phyloP scores from a whole-genome alignment of 2,329 filamentous ascomycete genomes.

The Cladorrhinum sp. region DNA sequence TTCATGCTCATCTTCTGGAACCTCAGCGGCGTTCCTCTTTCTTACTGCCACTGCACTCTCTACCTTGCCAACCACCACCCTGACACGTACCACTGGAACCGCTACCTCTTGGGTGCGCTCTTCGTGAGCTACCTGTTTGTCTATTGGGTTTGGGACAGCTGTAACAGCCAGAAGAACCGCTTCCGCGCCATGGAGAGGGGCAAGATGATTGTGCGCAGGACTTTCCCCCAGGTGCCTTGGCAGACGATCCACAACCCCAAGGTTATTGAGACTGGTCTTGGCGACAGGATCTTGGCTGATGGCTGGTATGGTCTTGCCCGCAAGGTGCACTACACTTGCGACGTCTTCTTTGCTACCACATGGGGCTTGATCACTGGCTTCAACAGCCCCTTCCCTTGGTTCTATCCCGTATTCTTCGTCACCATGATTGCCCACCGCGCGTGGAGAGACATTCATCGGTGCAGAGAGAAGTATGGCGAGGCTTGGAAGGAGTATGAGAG shows the following conservation, averaged over 20 bases:
- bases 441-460: constrained; percentile 70
- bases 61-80: constrained; percentile 75
- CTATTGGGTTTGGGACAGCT: constrained; percentile 83
- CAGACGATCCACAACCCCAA: constrained; percentile 70
- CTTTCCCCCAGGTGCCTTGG: constrained; percentile 80
- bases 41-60: constrained; percentile 80
- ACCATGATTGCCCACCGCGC: constrained; percentile 79
- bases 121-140: constrained; percentile 67
- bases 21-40: constrained; percentile 74
- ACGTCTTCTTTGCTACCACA: constrained; percentile 70
- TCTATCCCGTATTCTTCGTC: constrained; percentile 79
- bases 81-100: constrained; percentile 65
- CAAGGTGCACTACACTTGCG: constrained; percentile 79
- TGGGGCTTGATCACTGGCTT: constrained; percentile 85
- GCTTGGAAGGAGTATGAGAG: constrained; percentile 79
- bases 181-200: constrained; percentile 72
- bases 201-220: constrained; percentile 59
- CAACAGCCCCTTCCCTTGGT: constrained; percentile 78
- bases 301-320: constrained; percentile 75
- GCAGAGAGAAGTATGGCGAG: constrained; percentile 74
- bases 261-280: constrained; percentile 64
- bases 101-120: constrained; percentile 56
- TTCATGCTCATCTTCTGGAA: constrained; percentile 94
- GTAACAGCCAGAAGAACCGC: constrained; percentile 81
- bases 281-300: constrained; percentile 69